Conservation (phyloP, 2,329 filamentous ascomycete genomes). For the Alternaria arbusti region DNA sequence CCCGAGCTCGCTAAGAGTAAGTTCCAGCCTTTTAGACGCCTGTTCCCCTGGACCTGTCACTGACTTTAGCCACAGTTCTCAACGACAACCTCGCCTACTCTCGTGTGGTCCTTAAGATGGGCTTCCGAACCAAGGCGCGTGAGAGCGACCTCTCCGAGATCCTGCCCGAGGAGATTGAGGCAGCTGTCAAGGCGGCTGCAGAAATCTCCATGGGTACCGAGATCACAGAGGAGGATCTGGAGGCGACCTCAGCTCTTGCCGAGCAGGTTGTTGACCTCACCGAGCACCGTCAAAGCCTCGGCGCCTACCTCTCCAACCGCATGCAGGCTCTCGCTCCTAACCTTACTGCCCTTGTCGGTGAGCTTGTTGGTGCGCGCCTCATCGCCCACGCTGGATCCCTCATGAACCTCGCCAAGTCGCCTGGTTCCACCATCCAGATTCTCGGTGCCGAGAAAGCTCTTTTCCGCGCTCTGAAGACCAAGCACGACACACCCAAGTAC, state of each 20-base stretch:
- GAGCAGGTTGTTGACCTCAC: conserved; percentile 93
- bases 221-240: conserved; percentile 88
- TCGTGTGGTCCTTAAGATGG: conserved; percentile 84
- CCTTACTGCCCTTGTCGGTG: conserved; percentile 89
- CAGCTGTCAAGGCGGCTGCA: conserved; percentile 87
- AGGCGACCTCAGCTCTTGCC: conserved; percentile 89
- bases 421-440: conserved; percentile 96
- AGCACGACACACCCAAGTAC: conserved; percentile 98
- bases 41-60: background rate
- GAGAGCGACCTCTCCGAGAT: conserved; percentile 77
- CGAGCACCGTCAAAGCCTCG: conserved; percentile 79
- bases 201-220: conserved; percentile 99
- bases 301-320: conserved; percentile 85
- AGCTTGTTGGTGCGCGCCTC: conserved; percentile 90
- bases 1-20: conserved; percentile 87
- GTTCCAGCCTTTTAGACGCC: conserved; percentile 44
- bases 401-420: conserved; percentile 92
- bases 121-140: conserved; percentile 82
- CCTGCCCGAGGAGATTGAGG: conserved; percentile 93
- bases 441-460: conserved; percentile 98
- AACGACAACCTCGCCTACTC: conserved; percentile 81
- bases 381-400: conserved; percentile 95
- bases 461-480: conserved; percentile 97
- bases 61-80: conserved; percentile 47
- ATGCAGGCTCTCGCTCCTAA: conserved; percentile 98